Evolutionary conservation across 192 early-diverging fungal species (phyloP), one percentile per base, ranked within the genome.

Genomic region (Backusella tuberculispora): DNA sequence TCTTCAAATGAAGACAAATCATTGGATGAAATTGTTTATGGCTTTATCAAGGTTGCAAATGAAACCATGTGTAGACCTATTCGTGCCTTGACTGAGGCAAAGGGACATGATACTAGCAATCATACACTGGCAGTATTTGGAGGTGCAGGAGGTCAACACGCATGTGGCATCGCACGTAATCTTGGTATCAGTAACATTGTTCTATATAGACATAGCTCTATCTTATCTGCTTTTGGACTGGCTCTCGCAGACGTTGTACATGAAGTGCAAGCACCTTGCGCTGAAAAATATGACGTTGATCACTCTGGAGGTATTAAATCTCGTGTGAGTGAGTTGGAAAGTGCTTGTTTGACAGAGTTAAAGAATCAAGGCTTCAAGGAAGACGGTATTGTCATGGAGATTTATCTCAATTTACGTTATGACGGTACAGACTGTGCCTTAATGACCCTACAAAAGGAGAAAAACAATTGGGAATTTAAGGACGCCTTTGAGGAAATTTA

Each of bases 61-160:
- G 96, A 99, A 79, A 86, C 92, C 1, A 99, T 99, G 98, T 95
- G 95, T 81, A 85, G 96, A 45, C 96, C 96, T 1, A 98, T 99
- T 68, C 88, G 96, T 17, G 90, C 93, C 10, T 81, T 99, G 69
- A 98, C 96, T 3, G 95, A 98, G 71, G 95, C 94, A 7, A 94
- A 93, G 78, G 98, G 98, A 15, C 90, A 96, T 74, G 92, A 97
- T 76, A 89, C 94, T 1, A 84, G 88, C 14, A 87, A 90, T 48
- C 97, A 99, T 76, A 87, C 90, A 29, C 76, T 99, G 24, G 92
- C 96, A 1, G 95, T 93, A 48, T 99, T 99, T 89, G 97, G 97
- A 45, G 97, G 97, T 17, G 96, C 96, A 42, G 96, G 96, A 69
- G 96, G 95, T 15, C 97, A 99, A 73, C 97, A 99, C 80, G 96